These are phyloP conservation scores for Tolypocladium pustulatum DNA, from an alignment of 2,329 filamentous ascomycete genomes.

Conservation along the genomic window DNA sequence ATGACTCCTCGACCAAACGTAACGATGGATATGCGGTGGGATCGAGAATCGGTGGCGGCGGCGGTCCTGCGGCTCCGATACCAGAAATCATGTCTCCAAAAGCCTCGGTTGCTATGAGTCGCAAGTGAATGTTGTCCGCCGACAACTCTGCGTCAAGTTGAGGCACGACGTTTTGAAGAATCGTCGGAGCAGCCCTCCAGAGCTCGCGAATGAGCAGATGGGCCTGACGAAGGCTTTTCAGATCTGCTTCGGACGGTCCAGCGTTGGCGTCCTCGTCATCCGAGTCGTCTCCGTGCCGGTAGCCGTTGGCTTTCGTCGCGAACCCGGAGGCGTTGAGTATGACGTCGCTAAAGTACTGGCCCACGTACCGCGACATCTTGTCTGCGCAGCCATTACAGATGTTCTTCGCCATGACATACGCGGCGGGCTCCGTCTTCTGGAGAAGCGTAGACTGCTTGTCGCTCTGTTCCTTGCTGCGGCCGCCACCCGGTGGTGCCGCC, in stretches of 20 bases:
- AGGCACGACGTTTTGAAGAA: slow-evolving; percentile 86
- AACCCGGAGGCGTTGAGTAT: slow-evolving; percentile 75
- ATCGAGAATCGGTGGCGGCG: slow-evolving; percentile 61
- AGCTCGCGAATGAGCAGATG: slow-evolving; percentile 83
- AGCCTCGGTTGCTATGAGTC: slow-evolving; percentile 82
- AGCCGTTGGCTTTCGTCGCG: slow-evolving; percentile 42
- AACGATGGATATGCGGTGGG: slow-evolving; percentile 77
- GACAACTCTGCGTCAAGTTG: slow-evolving; percentile 87
- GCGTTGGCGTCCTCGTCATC: slow-evolving; percentile 50
- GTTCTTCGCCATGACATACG: slow-evolving; percentile 93
- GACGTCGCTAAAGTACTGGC: slow-evolving; percentile 94
- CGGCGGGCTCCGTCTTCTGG: slow-evolving; percentile 80
- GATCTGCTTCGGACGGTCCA: slow-evolving; percentile 69
- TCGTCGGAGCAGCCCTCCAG: slow-evolving; percentile 81
- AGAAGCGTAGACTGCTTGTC: slow-evolving; percentile 72
- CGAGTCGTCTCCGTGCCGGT: slow-evolving; percentile 49
- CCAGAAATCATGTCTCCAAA: slow-evolving; percentile 91
- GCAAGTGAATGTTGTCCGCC: slow-evolving; percentile 78
- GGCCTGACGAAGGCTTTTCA: slow-evolving; percentile 81
- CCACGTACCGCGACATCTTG: slow-evolving; percentile 90
- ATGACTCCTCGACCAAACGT: slow-evolving; percentile 46
- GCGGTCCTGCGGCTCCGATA: slow-evolving; percentile 82
- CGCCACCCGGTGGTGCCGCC: slow-evolving; percentile 61
- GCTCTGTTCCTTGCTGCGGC: slow-evolving; percentile 54
- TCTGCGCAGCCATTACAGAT: slow-evolving; percentile 84